A percentile compares a stretch with the other conserved stretches of the same genome.
Conservation (phyloP, 495 filamentous ascomycete species). For the Echria macrotheca region DNA sequence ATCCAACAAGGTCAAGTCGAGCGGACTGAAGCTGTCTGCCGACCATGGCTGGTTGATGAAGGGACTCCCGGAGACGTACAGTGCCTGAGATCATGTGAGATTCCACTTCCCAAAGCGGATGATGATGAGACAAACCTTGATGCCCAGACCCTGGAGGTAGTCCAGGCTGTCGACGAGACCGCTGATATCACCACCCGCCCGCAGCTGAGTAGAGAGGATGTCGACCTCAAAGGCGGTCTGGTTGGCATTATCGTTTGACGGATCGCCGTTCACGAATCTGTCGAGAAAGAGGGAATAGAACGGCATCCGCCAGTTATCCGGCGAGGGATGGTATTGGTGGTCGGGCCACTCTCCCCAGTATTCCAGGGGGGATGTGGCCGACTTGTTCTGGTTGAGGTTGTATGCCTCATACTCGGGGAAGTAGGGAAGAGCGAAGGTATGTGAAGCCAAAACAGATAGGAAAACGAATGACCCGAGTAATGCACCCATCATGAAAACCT, state of each 20-base stretch:
- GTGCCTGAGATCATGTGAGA: too few species aligned
- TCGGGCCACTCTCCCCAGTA: conserved; percentile 59
- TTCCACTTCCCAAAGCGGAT: too few species aligned
- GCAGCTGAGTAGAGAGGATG: conserved; percentile 56
- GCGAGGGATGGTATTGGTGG: conserved; percentile 50
- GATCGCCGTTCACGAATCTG: conserved; percentile 64
- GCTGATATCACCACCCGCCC: conserved; percentile 62
- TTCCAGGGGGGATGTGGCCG: conserved; percentile 51
- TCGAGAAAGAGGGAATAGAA: conserved; percentile 66
- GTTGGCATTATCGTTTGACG: conserved; percentile 64
- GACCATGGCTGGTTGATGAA: conserved; percentile 32
- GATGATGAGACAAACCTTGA: too few species aligned
- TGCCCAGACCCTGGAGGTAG: conserved; percentile 68
- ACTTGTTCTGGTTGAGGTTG: conserved; percentile 60
- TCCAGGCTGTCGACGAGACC: conserved; percentile 63
- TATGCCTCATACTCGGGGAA: conserved; percentile 22
- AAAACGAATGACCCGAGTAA: too few species aligned
- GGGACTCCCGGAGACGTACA: conserved; percentile 61
- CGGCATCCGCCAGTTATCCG: conserved; percentile 63
- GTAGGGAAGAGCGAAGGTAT: background rate
- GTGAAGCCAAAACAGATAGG: background rate
- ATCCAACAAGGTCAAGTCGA: conserved; percentile 27
- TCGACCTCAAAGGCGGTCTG: conserved; percentile 65
- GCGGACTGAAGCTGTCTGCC: conserved; percentile 49
- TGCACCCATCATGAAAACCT: too few species aligned